These are phyloP conservation scores for Amphichorda felina DNA, from an alignment of 2,329 filamentous ascomycete species.

Conservation along the genomic window DNA sequence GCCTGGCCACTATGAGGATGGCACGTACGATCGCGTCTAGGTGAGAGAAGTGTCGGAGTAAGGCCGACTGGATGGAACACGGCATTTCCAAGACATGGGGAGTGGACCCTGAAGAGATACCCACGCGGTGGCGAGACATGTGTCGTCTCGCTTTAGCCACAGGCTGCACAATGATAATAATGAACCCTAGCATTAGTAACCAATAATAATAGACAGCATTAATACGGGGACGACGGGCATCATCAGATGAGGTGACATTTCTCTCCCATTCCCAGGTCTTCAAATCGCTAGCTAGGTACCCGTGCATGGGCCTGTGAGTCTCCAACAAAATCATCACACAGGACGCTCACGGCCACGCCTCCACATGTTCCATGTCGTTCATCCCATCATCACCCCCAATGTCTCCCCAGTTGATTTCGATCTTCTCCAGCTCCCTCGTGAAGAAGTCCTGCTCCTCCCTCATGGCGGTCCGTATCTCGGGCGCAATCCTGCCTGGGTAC, in stretches of 20 bases:
- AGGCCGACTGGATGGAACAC: too few relatives aligned
- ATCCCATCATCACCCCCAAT: constrained; percentile 19
- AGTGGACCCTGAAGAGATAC: too few relatives aligned
- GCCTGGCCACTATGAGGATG: constrained; percentile 19
- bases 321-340: too few relatives aligned
- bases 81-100: background rate
- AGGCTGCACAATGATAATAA: background rate
- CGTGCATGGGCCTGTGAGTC: too few relatives aligned
- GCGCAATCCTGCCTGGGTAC: constrained; percentile 68
- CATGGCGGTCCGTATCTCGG: constrained; percentile 43
- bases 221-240: too few relatives aligned
- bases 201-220: background rate
- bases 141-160: background rate
- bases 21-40: constrained; percentile 19
- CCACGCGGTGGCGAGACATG: background rate
- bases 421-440: constrained; percentile 61
- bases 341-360: constrained; percentile 15
- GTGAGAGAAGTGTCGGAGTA: background rate
- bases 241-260: too few relatives aligned
- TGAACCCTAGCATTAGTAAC: too few relatives aligned
- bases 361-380: constrained; percentile 19
- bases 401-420: constrained; percentile 43
- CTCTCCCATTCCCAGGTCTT: too few relatives aligned
- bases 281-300: too few relatives aligned
- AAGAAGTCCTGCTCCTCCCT: constrained; percentile 73